phyloP scores from a whole-genome alignment of 1,139 yeast genomes.

The Eremothecium gossypii region DNA sequence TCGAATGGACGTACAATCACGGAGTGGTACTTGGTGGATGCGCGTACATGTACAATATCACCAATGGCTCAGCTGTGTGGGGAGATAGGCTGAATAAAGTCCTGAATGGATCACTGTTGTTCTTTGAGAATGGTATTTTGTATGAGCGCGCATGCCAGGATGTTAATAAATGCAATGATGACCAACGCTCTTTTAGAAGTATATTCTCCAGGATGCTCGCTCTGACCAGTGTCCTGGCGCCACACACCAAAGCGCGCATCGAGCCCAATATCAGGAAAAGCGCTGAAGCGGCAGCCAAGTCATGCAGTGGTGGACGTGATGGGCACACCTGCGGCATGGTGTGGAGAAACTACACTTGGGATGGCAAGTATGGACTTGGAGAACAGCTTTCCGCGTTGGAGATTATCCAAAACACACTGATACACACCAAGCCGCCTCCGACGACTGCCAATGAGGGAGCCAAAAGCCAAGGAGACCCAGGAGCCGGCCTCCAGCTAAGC shows the following conservation, averaged over 20 bases:
- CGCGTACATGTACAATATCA: conserved; percentile 53
- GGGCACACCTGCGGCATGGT: conserved; percentile 83
- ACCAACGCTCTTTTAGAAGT: conserved; percentile 85
- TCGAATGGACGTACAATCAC: conserved; percentile 56
- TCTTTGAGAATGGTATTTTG: conserved; percentile 45
- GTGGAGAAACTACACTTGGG: conserved; percentile 73
- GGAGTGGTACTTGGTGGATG: conserved; percentile 52
- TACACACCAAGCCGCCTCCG: conserved; percentile 35
- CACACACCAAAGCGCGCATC: conserved; percentile 48
- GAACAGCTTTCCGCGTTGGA: conserved; percentile 74
- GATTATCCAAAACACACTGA: conserved; percentile 42
- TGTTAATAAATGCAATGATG: conserved; percentile 57
- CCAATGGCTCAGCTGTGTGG: conserved; percentile 59
- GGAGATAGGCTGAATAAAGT: conserved; percentile 46
- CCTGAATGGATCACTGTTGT: conserved; percentile 49
- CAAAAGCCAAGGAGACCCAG: conserved; percentile 36
- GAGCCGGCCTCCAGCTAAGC: conserved; percentile 34
- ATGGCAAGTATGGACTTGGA: conserved; percentile 56
- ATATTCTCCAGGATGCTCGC: conserved; percentile 70
- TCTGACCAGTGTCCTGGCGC: conserved; percentile 62
- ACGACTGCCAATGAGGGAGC: conserved; percentile 40
- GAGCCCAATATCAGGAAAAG: conserved; percentile 46
- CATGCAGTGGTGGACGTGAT: conserved; percentile 82
- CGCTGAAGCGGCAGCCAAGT: conserved; percentile 69
- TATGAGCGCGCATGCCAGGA: conserved; percentile 78